Evolutionary conservation across 371 early-diverging fungal genomes (phyloP), one percentile per base, ranked within the genome.

Genomic region (Rhizomucor miehei): DNA sequence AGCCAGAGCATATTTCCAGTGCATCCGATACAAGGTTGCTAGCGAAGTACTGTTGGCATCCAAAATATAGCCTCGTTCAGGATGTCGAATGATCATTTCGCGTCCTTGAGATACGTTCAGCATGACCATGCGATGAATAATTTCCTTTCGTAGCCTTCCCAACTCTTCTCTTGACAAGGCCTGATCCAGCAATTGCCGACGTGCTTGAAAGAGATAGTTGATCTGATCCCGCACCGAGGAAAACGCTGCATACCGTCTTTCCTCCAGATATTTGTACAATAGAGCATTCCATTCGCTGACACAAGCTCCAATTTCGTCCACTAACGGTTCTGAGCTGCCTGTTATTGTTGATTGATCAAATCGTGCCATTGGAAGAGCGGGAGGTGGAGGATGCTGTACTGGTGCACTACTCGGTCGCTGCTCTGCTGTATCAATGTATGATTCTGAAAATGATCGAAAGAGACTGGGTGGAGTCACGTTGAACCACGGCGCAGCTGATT

Each of bases 241-340:
- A 63, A 85, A 86, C n/a, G 74, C 47, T 2, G 55, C 62, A 49
- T 90, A 90, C 34, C 79, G 65, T 38, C 84, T 77, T 37, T 73
- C 50, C 16, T 70, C 62, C 35, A 90, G 67, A 52, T 80, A 81
- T 1, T 51, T 63, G 45, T 84, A 79, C 16, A 89, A 64, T 16
- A 73, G 51, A 29, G 66, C 64, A 39, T 81, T 75, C 89, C 88
- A 88, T 66, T 87, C 86, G 35, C 86, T 73, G 1, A 88, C 72
- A 37, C 77, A 79, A 4, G 85, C 79, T 12, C 87, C 74, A 45
- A 87, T 82, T 50, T 87, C 89, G 54, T 89, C 90, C 3, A 87
- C 73, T 6, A 90, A 58, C 3, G 87, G 83, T 54, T 90, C 89
- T 8, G 69, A 69, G 25, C 45, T 56, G 11, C 87, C 90, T 0